Conservation (phyloP, 2,329 filamentous ascomycete genomes). For the Pestalotiopsis sp. region DNA sequence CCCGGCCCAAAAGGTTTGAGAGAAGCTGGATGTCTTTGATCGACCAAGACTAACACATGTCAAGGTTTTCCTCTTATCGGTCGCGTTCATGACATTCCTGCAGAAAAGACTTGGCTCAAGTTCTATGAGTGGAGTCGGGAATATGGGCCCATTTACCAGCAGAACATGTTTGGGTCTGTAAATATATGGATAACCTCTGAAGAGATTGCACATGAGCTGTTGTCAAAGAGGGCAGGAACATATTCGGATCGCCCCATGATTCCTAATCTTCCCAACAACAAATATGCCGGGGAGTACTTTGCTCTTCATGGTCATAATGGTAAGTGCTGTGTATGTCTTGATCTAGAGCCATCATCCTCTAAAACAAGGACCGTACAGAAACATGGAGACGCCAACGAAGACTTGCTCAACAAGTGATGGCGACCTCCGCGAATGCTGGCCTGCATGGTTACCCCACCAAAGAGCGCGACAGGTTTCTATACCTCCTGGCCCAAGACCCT, state of each 20-base stretch:
- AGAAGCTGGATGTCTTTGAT: background rate
- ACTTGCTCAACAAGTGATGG: constrained; percentile 44
- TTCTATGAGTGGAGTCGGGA: constrained; percentile 47
- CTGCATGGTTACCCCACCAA: constrained; percentile 42
- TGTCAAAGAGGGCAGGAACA: constrained; percentile 39
- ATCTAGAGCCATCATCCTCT: background rate
- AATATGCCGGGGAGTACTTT: constrained; percentile 47
- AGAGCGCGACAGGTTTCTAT: constrained; percentile 46
- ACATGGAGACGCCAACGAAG: constrained; percentile 50
- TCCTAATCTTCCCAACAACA: constrained; percentile 46
- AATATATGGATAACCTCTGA: constrained; percentile 51
- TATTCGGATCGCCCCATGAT: constrained; percentile 50
- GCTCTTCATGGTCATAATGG: constrained; percentile 44
- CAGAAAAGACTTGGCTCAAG: constrained; percentile 43
- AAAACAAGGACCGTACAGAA: constrained; percentile 26
- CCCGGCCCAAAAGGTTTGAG: constrained; percentile 6
- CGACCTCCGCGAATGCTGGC: constrained; percentile 31
- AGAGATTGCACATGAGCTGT: constrained; percentile 43
- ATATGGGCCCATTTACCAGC: constrained; percentile 48
- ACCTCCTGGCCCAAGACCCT: constrained; percentile 38
- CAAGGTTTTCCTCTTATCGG: constrained; percentile 43
- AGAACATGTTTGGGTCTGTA: constrained; percentile 43
- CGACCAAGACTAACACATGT: constrained; percentile 9
- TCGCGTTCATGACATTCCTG: constrained; percentile 45
- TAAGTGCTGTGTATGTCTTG: constrained; percentile 17